These are phyloP conservation scores for Sonneratia alba DNA, from an alignment of 345 rosid genomes.

Conservation along the genomic window DNA sequence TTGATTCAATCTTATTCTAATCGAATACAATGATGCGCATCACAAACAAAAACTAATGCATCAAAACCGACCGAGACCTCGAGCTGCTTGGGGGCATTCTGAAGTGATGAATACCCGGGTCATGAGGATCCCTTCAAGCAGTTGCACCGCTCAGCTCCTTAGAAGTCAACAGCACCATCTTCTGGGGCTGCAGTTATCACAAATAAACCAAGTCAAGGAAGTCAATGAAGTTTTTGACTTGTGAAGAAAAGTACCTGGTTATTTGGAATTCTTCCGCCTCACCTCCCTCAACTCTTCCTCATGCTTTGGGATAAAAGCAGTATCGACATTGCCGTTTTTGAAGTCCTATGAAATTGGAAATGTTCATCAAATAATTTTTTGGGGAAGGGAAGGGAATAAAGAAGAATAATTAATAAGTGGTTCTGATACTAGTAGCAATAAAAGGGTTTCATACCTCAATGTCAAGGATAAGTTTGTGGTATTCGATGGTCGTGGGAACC, in stretches of 20 bases:
- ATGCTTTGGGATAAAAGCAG: slow-evolving; percentile 95
- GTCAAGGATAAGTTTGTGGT: slow-evolving; percentile 95
- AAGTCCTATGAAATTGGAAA: slow-evolving; percentile 51
- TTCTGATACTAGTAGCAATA: neutral
- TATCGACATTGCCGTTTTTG: slow-evolving; percentile 88
- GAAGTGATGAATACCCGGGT: slow-evolving; percentile 8
- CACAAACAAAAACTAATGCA: neutral
- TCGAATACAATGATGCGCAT: neutral
- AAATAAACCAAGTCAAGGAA: neutral
- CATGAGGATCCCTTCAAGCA: slow-evolving; percentile 17
- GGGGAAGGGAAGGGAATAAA: neutral
- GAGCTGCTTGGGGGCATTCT: slow-evolving; percentile 2
- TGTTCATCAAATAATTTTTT: neutral
- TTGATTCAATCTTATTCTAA: slow-evolving; percentile 1
- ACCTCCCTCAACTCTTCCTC: slow-evolving; percentile 83
- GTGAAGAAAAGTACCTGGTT: neutral
- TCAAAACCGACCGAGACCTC: neutral
- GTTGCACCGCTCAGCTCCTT: slow-evolving; percentile 25
- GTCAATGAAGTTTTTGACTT: neutral
- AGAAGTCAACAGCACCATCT: slow-evolving; percentile 22
- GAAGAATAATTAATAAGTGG: neutral
- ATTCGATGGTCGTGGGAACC: slow-evolving; percentile 90
- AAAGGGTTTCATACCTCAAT: slow-evolving; percentile 47
- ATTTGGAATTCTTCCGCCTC: neutral
- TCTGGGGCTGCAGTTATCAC: slow-evolving; percentile 31